Evolutionary conservation across 768 basidiomycete species (phyloP).

Genomic region (Daedalea quercina): DNA sequence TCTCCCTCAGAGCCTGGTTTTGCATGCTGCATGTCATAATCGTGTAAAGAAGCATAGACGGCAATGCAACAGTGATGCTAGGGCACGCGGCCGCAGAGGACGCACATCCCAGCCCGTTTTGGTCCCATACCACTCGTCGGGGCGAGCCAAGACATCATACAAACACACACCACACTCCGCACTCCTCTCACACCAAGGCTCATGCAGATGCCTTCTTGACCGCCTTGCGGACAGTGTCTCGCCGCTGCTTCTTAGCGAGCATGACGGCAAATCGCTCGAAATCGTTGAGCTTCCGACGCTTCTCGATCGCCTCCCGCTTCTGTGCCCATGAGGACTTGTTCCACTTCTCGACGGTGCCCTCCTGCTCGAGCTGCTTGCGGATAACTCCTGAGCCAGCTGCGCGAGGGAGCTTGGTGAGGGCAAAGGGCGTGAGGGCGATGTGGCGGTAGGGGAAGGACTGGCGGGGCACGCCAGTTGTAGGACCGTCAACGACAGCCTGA

Average conservation of each 20-base stretch:
- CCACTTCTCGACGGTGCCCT: slow-evolving; percentile 84
- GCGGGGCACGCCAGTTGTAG: slow-evolving; percentile 85
- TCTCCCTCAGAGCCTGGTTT: too few species aligned
- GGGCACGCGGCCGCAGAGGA: not conserved
- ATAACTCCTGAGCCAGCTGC: slow-evolving; percentile 76
- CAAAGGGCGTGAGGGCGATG: slow-evolving; percentile 83
- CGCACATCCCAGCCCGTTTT: slow-evolving; percentile 9
- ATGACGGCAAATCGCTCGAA: slow-evolving; percentile 88
- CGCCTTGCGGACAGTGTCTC: slow-evolving; percentile 70
- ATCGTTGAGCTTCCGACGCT: slow-evolving; percentile 75
- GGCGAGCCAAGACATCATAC: not conserved
- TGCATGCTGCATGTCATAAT: slow-evolving; percentile 15
- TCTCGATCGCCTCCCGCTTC: slow-evolving; percentile 69
- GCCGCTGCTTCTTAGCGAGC: slow-evolving; percentile 82
- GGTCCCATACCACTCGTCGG: not conserved
- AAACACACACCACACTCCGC: not conserved
- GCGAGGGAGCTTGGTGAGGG: slow-evolving; percentile 79
- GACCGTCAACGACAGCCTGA: slow-evolving; percentile 95
- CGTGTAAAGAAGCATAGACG: slow-evolving; percentile 16
- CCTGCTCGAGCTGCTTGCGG: slow-evolving; percentile 84
- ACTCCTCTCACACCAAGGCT: not conserved
- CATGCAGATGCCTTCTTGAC: slow-evolving; percentile 42
- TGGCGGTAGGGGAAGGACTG: slow-evolving; percentile 90
- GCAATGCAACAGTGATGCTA: slow-evolving; percentile 13
- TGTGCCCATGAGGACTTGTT: slow-evolving; percentile 82